These are phyloP conservation scores for Coemansia pectinata DNA, from an alignment of 192 early-diverging fungal species.

Conservation along the genomic window DNA sequence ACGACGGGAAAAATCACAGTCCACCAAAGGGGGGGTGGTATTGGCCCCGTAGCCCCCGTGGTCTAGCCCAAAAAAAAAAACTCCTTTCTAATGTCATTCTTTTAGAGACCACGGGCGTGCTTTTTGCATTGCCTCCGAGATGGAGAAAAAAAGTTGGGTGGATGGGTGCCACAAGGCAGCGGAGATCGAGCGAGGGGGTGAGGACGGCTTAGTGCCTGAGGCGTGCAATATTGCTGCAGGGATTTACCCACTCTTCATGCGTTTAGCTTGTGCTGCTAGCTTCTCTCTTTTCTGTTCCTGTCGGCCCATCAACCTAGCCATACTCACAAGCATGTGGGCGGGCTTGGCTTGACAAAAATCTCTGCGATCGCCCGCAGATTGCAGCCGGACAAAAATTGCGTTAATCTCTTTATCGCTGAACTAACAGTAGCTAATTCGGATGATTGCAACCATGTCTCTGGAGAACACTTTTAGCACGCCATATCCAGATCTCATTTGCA, in stretches of 20 bases:
- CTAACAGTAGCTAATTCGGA: neutral
- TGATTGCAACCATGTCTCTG: neutral
- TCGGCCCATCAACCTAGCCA: neutral
- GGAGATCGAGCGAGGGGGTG: neutral
- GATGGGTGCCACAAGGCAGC: neutral
- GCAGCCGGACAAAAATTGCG: neutral
- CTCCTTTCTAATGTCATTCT: neutral
- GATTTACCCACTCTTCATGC: neutral
- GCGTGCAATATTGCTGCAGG: neutral
- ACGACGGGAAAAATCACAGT: neutral
- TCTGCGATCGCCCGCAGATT: neutral
- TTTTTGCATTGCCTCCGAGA: neutral
- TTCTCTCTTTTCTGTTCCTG: neutral
- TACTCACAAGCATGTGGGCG: neutral
- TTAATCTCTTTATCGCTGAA: neutral
- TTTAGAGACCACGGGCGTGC: neutral
- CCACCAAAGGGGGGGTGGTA: neutral
- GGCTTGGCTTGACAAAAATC: neutral
- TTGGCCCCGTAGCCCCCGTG: conserved; percentile 2
- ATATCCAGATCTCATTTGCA: neutral
- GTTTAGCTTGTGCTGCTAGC: neutral
- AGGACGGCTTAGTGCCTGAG: neutral
- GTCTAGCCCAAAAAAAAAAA: neutral
- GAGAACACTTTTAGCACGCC: neutral
- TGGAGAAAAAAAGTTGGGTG: neutral